These are phyloP conservation scores for Podila minutissima DNA, from an alignment of 192 early-diverging fungal genomes.

Conservation along the genomic window DNA sequence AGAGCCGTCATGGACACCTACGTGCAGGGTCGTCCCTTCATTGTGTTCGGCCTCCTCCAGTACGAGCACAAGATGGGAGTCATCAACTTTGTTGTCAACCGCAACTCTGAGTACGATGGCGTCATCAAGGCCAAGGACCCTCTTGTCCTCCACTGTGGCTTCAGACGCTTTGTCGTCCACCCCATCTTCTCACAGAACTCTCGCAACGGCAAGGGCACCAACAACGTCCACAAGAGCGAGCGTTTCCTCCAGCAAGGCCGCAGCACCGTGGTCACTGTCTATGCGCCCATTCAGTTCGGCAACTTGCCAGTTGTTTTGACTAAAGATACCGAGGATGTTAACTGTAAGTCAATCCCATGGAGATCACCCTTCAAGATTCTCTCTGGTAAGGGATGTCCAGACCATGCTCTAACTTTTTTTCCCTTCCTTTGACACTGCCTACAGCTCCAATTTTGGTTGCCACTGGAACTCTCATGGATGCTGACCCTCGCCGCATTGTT, in stretches of 20 bases:
- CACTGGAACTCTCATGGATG: conserved; percentile 80
- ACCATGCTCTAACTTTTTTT: not conserved
- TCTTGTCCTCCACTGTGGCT: conserved; percentile 87
- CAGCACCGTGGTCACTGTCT: conserved; percentile 84
- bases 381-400: not conserved
- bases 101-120: conserved; percentile 76
- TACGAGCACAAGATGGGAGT: conserved; percentile 97
- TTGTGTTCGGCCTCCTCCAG: conserved; percentile 68
- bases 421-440: not conserved
- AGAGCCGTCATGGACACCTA: conserved; percentile 64
- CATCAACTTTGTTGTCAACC: conserved; percentile 81
- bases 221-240: conserved; percentile 96
- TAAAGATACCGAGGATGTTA: conserved; percentile 68
- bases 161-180: conserved; percentile 83
- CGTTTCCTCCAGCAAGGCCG: conserved; percentile 85
- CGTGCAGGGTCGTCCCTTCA: conserved; percentile 58
- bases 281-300: conserved; percentile 92
- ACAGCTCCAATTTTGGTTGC: conserved; percentile 75
- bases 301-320: conserved; percentile 85
- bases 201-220: conserved; percentile 78
- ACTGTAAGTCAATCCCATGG: conserved; percentile 44
- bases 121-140: conserved; percentile 94
- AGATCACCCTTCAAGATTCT: not conserved
- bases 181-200: conserved; percentile 94
- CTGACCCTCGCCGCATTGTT: conserved; percentile 85